Percentiles rank a stretch among this genome's conserved stretches.
Evolutionary conservation across 139 green algal genomes (phyloP).

Genomic region (Ulvella scutata): DNA sequence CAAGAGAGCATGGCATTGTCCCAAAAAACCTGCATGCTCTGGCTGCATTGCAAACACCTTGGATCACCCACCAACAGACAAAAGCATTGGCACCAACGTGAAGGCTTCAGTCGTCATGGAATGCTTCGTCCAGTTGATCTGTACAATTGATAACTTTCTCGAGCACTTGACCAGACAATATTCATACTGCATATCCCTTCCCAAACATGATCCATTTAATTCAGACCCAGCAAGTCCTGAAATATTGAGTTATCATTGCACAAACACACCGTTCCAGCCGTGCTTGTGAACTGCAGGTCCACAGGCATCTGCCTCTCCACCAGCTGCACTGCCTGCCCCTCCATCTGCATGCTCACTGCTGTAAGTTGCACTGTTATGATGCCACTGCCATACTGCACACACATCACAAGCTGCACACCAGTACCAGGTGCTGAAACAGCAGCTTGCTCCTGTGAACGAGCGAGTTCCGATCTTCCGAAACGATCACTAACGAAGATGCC

Average conservation of each 20-base stretch:
- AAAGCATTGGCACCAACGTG: too few species aligned
- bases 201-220: not conserved
- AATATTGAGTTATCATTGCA: not conserved
- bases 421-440: not conserved
- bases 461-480: not conserved
- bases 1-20: too few species aligned
- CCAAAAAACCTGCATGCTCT: too few species aligned
- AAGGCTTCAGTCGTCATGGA: not conserved
- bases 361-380: not conserved
- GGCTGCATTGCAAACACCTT: too few species aligned
- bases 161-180: not conserved
- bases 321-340: not conserved
- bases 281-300: constrained; percentile 1
- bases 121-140: not conserved
- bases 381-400: not conserved
- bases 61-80: too few species aligned
- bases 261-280: not conserved
- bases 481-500: not conserved
- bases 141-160: not conserved
- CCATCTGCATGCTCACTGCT: not conserved
- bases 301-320: not conserved
- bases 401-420: not conserved
- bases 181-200: not conserved
- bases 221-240: not conserved
- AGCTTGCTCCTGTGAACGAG: not conserved